Conservation (phyloP, 2,329 filamentous ascomycete species). For the Penicillium aurantiogriseum region DNA sequence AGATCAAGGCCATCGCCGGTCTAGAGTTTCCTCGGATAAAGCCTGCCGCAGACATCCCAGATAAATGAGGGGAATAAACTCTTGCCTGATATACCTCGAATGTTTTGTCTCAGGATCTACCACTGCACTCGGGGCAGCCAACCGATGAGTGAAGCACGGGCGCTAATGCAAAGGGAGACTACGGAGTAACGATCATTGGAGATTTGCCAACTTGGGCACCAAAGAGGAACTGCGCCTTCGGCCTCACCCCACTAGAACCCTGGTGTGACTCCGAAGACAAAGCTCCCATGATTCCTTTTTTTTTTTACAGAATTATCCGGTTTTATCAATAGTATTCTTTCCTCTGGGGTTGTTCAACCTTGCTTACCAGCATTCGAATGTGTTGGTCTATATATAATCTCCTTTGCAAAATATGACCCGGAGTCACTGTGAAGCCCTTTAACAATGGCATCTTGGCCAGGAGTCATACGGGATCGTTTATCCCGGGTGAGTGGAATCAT, state of each 20-base stretch:
- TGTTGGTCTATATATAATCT: not conserved
- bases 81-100: not conserved
- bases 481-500: slow-evolving; percentile 1
- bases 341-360: not conserved
- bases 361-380: not conserved
- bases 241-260: not conserved
- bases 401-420: not conserved
- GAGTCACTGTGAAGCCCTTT: not conserved
- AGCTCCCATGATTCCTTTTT: not conserved
- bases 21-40: too few relatives aligned
- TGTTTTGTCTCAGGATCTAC: not conserved
- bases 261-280: not conserved
- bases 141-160: not conserved
- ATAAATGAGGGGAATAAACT: not conserved
- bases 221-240: slow-evolving; percentile 1
- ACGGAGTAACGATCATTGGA: not conserved
- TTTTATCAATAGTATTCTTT: not conserved
- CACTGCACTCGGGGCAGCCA: not conserved
- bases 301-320: too few relatives aligned
- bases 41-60: too few relatives aligned
- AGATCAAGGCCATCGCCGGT: too few relatives aligned
- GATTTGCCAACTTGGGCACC: not conserved
- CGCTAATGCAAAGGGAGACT: not conserved
- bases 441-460: slow-evolving; percentile 6
- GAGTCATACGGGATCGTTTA: not conserved